phyloP scores from a whole-genome alignment of 1,284 basidiomycete species.

The Singerocomus inundabilis region DNA sequence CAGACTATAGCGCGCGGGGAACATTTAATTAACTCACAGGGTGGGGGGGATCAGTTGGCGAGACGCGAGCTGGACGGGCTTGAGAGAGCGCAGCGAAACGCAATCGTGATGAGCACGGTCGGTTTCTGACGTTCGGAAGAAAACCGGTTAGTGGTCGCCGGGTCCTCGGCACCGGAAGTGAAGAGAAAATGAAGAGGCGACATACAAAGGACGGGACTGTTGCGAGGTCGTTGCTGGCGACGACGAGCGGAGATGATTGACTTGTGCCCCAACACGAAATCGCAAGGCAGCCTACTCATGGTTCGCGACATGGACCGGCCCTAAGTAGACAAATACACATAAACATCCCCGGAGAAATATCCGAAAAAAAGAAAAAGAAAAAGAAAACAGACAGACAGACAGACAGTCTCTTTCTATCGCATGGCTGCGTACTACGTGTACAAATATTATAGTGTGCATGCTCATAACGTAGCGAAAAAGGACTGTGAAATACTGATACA shows the following conservation, averaged over 20 bases:
- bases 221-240: conserved; percentile 26
- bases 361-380: neutral
- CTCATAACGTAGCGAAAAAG: conserved; percentile 25
- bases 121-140: conserved; percentile 21
- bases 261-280: conserved; percentile 28
- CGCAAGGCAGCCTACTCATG: conserved; percentile 20
- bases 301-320: conserved; percentile 32
- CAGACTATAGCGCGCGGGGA: conserved; percentile 7
- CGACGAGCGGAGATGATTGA: conserved; percentile 32
- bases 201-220: conserved; percentile 20
- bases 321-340: conserved; percentile 34
- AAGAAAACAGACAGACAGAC: neutral
- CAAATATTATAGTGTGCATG: conserved; percentile 25
- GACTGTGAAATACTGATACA: conserved; percentile 33
- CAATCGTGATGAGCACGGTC: conserved; percentile 32
- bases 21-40: conserved; percentile 20
- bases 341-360: conserved; percentile 17
- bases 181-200: conserved; percentile 2
- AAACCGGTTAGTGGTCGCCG: conserved; percentile 21
- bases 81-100: conserved; percentile 21
- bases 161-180: neutral
- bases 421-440: conserved; percentile 15
- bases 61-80: conserved; percentile 23
- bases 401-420: neutral
- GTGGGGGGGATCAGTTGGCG: conserved; percentile 12